Evolutionary conservation across 768 basidiomycete genomes (phyloP).

Genomic region (Chalciporus sphaerocephalus): DNA sequence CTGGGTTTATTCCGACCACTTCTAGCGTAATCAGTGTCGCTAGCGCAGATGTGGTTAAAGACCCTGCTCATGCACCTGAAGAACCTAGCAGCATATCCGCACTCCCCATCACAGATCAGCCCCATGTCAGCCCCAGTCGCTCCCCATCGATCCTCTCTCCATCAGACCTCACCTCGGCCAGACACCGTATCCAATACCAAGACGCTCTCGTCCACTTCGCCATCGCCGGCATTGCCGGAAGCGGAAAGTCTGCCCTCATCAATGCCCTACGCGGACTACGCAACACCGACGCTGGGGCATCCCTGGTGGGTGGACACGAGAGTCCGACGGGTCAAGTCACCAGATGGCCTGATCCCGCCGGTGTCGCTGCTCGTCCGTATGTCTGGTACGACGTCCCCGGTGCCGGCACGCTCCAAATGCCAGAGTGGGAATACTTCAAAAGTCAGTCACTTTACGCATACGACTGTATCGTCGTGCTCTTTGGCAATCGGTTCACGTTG

Average conservation of each 20-base stretch:
- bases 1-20: neutral
- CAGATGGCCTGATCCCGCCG: neutral
- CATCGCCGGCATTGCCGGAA: neutral
- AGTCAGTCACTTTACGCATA: neutral
- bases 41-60: neutral
- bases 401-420: neutral
- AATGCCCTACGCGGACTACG: neutral
- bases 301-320: neutral
- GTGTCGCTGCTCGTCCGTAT: neutral
- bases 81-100: neutral
- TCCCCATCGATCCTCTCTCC: neutral
- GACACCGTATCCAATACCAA: neutral
- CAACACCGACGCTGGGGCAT: neutral
- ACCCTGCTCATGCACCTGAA: neutral
- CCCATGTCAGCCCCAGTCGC: neutral
- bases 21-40: neutral
- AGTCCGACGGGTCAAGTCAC: neutral
- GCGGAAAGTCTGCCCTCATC: neutral
- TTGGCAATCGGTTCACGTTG: neutral
- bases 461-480: neutral
- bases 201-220: neutral
- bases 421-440: neutral
- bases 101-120: neutral
- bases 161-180: neutral
- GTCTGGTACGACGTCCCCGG: neutral